phyloP scores from a whole-genome alignment of 108 stramenopile species.

The Cyclotella cryptica region DNA sequence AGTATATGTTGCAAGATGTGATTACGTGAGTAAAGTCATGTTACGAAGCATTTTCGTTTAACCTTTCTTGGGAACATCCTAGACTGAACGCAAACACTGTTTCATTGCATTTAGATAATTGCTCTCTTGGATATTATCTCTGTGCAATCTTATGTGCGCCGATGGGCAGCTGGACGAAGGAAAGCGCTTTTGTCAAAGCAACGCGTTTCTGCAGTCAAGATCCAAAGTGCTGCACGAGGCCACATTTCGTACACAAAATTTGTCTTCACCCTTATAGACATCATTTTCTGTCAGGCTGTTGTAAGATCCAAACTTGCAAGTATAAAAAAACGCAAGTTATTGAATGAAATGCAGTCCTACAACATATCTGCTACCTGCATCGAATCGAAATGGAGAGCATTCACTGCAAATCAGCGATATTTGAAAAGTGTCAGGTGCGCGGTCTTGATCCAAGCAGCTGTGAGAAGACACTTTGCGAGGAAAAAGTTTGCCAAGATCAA shows the following conservation, averaged over 20 bases:
- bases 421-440: neutral
- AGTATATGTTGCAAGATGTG: conserved; percentile 11
- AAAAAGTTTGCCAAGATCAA: conserved; percentile 8
- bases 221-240: conserved; percentile 35
- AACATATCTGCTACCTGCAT: neutral
- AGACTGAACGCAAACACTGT: neutral
- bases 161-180: conserved; percentile 11
- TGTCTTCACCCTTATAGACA: conserved; percentile 61
- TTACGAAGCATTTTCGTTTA: neutral
- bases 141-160: conserved; percentile 14
- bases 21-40: conserved; percentile 11
- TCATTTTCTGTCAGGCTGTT: conserved; percentile 65
- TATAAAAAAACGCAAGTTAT: neutral
- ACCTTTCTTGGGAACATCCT: neutral
- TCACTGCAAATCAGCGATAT: neutral
- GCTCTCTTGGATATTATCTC: conserved; percentile 9
- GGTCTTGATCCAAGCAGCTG: conserved; percentile 2
- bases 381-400: conserved; percentile 5
- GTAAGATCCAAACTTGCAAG: conserved; percentile 41
- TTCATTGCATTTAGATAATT: conserved; percentile 8
- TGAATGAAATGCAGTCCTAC: neutral
- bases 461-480: conserved; percentile 15
- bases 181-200: neutral
- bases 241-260: conserved; percentile 38
- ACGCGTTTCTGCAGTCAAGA: conserved; percentile 23